Evolutionary conservation across 2,329 filamentous ascomycete genomes (phyloP), one percentile per base, ranked within the genome.

Genomic region (Pseudocercospora fuligena): DNA sequence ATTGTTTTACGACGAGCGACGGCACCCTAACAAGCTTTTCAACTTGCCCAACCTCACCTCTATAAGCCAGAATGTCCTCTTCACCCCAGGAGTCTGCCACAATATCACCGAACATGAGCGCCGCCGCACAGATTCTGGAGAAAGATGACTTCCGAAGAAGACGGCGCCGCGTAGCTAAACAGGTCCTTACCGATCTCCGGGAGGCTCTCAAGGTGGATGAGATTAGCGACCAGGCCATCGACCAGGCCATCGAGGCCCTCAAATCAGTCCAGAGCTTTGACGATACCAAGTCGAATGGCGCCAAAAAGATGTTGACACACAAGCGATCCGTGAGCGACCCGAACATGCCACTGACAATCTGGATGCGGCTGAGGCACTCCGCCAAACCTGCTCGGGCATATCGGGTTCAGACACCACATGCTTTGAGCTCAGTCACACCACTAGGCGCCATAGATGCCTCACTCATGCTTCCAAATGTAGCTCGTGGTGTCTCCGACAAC

Each of bases 281-380:
- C 16, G 61, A 64, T 23, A 59, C 64, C 21, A 57, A 47, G 27
- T 57, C 47, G 36, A 7, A 62, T 53, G 29, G 51, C 60, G 36
- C 36, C 54, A 57, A 40, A 27, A 49, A 61, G 36, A 53, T 61
- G 53, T 29, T 59, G 29, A 25, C 60, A 46, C 65, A 67, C 49
- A 61, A 58, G 49, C 53, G 65, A 19, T 49, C 31, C 25, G 31
- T 53, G 8, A 61, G 57, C 29, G 65, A 64, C 6, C 61, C 60
- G 9, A 61, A 67, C 25, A 62, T 61, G 46, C 56, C 62, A 29
- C 61, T 64, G 6, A 64, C 65, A 14, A 58, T 67, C 49, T 67
- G 65, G 65, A 67, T 67, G 65, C 61, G 65, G 27, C 58, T 67
- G 16, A 56, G 65, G 25, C 65, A 67, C 51, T 61, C 61, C 40